phyloP scores from a whole-genome alignment of 1,139 yeast species.

The Hemisphaericaspora xylanilytica region DNA sequence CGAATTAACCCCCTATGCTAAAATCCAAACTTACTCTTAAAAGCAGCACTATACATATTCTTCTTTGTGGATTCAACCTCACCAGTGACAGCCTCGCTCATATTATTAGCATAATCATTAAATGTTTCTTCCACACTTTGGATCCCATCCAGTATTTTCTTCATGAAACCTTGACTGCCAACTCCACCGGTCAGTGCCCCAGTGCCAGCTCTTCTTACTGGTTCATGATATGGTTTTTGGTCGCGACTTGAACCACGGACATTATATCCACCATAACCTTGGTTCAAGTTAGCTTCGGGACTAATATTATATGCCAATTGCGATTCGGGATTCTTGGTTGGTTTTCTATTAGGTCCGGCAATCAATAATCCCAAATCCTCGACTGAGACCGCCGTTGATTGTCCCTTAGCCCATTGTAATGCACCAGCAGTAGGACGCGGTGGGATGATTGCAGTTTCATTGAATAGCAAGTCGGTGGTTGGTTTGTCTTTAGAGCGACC shows the following conservation, averaged over 20 bases:
- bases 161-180: conserved; percentile 41
- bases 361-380: conserved; percentile 59
- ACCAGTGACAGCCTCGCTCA: conserved; percentile 55
- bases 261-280: conserved; percentile 29
- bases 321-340: conserved; percentile 55
- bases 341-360: conserved; percentile 59
- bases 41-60: conserved; percentile 50
- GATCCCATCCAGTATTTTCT: conserved; percentile 50
- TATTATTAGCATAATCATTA: conserved; percentile 55
- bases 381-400: conserved; percentile 52
- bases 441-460: conserved; percentile 62
- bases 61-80: conserved; percentile 50
- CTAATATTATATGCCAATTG: conserved; percentile 53
- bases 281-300: conserved; percentile 46
- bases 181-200: conserved; percentile 18
- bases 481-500: conserved; percentile 16
- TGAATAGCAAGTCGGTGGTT: conserved; percentile 53
- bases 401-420: conserved; percentile 84
- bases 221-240: conserved; percentile 47
- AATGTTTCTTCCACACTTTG: conserved; percentile 55
- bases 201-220: conserved; percentile 33
- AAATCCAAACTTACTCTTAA: conserved; percentile 54
- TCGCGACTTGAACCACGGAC: conserved; percentile 15
- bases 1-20: no score
- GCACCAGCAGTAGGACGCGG: conserved; percentile 79